These are phyloP conservation scores for Fomitopsis palustris DNA, from an alignment of 1,284 basidiomycete genomes.

Conservation along the genomic window DNA sequence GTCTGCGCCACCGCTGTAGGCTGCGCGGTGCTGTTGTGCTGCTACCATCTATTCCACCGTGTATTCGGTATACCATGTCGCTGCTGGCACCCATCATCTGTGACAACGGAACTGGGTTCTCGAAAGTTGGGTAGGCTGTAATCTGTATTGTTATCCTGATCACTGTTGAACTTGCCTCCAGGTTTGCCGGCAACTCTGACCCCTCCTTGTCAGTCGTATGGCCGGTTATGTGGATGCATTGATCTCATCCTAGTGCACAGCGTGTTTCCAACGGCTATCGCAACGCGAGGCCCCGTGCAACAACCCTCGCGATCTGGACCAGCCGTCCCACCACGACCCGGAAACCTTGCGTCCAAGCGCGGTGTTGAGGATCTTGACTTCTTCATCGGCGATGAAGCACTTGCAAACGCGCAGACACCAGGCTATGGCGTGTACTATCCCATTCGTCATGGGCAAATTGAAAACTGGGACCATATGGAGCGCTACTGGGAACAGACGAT, in stretches of 20 bases:
- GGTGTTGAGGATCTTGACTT: slow-evolving; percentile 99
- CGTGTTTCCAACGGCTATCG: slow-evolving; percentile 96
- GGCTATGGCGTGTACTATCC: slow-evolving; percentile 96
- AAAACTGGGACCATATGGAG: slow-evolving; percentile 99
- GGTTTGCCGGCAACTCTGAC: slow-evolving; percentile 98
- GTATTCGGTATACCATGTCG: slow-evolving; percentile 52
- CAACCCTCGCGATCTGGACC: slow-evolving; percentile 66
- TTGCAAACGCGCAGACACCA: slow-evolving; percentile 88
- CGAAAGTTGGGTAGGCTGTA: slow-evolving; percentile 86
- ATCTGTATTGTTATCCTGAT: not conserved
- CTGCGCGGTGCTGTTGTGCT: not conserved
- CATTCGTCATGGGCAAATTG: slow-evolving; percentile 97
- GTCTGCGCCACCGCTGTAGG: not conserved
- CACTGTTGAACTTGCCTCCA: slow-evolving; percentile 30
- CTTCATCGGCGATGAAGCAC: slow-evolving; percentile 98
- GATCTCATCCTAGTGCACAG: slow-evolving; percentile 31
- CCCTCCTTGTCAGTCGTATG: slow-evolving; percentile 80
- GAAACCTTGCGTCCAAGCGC: slow-evolving; percentile 92
- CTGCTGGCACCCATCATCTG: slow-evolving; percentile 88
- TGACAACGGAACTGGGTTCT: slow-evolving; percentile 97
- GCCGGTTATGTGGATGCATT: not conserved
- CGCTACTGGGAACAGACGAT: slow-evolving; percentile 99
- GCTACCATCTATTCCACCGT: slow-evolving; percentile 10
- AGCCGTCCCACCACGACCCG: slow-evolving; percentile 80
- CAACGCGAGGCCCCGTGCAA: slow-evolving; percentile 70